phyloP scores from a whole-genome alignment of 108 stramenopile genomes.

The Cyclotella kingstonii region DNA sequence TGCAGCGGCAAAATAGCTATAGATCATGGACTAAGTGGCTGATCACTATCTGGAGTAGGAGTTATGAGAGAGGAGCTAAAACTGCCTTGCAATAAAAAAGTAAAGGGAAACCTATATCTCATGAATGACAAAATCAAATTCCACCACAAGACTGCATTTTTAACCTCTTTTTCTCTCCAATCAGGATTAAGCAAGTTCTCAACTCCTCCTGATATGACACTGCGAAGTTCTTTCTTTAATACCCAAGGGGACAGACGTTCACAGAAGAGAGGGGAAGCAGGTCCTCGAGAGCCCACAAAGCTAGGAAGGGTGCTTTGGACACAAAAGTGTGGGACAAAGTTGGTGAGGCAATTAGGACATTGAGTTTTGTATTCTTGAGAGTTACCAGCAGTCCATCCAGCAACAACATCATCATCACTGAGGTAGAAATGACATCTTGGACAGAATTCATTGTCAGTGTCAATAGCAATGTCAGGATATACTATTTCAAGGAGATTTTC shows the following conservation, averaged over 20 bases:
- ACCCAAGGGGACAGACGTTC: conserved; percentile 86
- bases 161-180: conserved; percentile 70
- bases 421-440: conserved; percentile 76
- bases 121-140: conserved; percentile 81
- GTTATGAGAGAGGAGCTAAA: conserved; percentile 79
- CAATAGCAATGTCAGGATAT: conserved; percentile 75
- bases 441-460: conserved; percentile 79
- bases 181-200: conserved; percentile 69
- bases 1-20: no score
- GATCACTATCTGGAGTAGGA: conserved; percentile 61
- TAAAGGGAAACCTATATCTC: conserved; percentile 78
- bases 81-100: conserved; percentile 77
- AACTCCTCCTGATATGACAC: conserved; percentile 70
- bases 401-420: conserved; percentile 74
- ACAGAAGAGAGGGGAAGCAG: conserved; percentile 76
- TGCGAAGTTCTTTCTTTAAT: conserved; percentile 79
- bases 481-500: conserved; percentile 83
- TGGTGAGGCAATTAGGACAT: conserved; percentile 71
- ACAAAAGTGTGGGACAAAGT: conserved; percentile 81
- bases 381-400: conserved; percentile 73
- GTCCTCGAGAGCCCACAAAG: conserved; percentile 73
- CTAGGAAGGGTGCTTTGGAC: conserved; percentile 72
- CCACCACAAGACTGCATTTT: conserved; percentile 85
- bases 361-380: conserved; percentile 79
- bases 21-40: no score